These are phyloP conservation scores for Termitomyces heimii DNA, from an alignment of 768 basidiomycete genomes.

Conservation along the genomic window DNA sequence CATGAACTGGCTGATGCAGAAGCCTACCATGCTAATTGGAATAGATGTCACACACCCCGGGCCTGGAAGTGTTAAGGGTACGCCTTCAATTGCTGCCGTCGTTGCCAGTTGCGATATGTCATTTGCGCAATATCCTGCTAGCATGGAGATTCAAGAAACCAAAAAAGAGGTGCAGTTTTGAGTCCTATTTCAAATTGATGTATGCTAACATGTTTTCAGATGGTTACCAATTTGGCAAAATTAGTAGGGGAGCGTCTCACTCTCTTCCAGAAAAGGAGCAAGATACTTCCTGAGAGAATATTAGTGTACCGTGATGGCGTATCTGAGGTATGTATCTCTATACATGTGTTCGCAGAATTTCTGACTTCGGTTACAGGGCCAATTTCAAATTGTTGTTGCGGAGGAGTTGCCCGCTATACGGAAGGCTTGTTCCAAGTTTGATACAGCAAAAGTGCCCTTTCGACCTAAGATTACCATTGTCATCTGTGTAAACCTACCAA, in stretches of 20 bases:
- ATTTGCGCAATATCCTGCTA: slow-evolving; percentile 71
- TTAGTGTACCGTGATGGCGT: slow-evolving; percentile 80
- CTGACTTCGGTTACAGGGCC: slow-evolving; percentile 44
- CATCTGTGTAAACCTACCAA: slow-evolving; percentile 58
- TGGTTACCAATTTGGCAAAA: slow-evolving; percentile 58
- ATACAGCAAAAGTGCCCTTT: slow-evolving; percentile 31
- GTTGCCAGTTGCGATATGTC: slow-evolving; percentile 65
- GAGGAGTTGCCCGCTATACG: slow-evolving; percentile 64
- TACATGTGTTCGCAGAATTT: neutral
- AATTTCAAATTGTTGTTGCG: slow-evolving; percentile 38
- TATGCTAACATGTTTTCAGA: slow-evolving; percentile 34
- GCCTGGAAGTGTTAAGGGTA: slow-evolving; percentile 64
- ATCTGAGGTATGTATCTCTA: slow-evolving; percentile 47
- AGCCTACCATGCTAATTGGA: slow-evolving; percentile 76
- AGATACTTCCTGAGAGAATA: slow-evolving; percentile 55
- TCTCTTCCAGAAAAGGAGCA: slow-evolving; percentile 42
- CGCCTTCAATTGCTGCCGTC: slow-evolving; percentile 82
- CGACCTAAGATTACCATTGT: slow-evolving; percentile 62
- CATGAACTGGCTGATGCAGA: slow-evolving; percentile 53
- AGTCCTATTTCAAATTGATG: neutral
- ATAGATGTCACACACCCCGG: slow-evolving; percentile 83
- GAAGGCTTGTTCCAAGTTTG: slow-evolving; percentile 49
- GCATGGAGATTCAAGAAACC: slow-evolving; percentile 64
- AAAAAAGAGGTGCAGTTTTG: slow-evolving; percentile 60
- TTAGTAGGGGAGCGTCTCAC: slow-evolving; percentile 68